Evolutionary conservation across 345 rosid species (phyloP), one percentile per base, ranked within the genome.

Genomic region (Salix arbutifolia): DNA sequence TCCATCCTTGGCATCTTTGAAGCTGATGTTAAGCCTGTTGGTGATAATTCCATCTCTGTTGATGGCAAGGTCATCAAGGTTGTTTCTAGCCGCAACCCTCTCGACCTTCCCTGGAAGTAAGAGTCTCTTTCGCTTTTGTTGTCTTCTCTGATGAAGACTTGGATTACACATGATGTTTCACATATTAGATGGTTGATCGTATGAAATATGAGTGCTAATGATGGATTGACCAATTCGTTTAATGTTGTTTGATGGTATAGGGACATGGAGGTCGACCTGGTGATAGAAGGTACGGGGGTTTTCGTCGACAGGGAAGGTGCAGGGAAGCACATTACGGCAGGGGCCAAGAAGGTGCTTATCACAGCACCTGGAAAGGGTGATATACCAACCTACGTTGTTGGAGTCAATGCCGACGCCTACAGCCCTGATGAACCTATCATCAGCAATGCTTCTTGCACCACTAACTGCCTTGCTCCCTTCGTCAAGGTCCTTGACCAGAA

Each of bases 351-450:
- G 85, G 99, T 95, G 70, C 84, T 95, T 10, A 95, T 95, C 52
- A 95, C 99, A 70, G 99, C 99, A 5, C 97, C 97, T 1, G 99
- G 99, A 26, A 95, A 95, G 84, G 99, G 99, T 23, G 99, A 95
- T 74, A 95, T 95, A 80, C 99, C 99, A 1, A 95, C 99, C 18
- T 95, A 93, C 58, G 97, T 95, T 0, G 93, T 95, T 70, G 99
- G 99, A 10, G 99, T 95, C 72, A 91, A 95, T 82, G 99, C 89
- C n/a, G 99, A 90, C 1, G 67, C 70, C 48, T 95, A 95, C 90
- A 89, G 19, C 79, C 91, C 81, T 4, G 86, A 75, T 8, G 99
- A 95, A 75, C 81, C 94, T 68, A 93, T 95, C 81, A 91, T 95
- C 87, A 95, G 99, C 89, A 95, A 93, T 28, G 99, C 99, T 10